These are phyloP conservation scores for Microcos paniculata DNA, from an alignment of 345 rosid species.

Conservation along the genomic window DNA sequence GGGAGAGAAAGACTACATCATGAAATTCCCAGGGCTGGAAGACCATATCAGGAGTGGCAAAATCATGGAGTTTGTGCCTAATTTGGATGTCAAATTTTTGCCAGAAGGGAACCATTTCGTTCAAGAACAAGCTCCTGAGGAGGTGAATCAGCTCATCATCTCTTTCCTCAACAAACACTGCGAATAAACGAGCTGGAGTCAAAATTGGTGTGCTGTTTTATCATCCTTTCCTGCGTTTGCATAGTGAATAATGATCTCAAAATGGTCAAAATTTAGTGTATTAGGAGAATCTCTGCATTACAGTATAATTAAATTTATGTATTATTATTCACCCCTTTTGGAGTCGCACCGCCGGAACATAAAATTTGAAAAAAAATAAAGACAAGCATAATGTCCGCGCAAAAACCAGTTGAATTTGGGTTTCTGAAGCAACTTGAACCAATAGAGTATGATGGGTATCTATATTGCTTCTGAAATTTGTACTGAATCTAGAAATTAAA, in stretches of 20 bases:
- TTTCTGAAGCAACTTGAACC: no score
- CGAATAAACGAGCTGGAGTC: not conserved
- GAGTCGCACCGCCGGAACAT: no score
- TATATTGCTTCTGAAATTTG: not conserved
- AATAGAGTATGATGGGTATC: not conserved
- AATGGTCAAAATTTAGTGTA: not conserved
- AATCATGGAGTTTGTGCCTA: conserved; percentile 3
- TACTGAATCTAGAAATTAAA: no score
- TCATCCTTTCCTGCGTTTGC: not conserved
- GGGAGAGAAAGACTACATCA: not conserved
- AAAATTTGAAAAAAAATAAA: not conserved
- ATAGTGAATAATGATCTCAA: not conserved
- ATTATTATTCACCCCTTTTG: not conserved
- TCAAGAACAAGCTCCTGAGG: conserved; percentile 15
- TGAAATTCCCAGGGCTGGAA: conserved; percentile 7
- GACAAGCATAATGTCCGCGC: no score
- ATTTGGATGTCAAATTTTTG: not conserved
- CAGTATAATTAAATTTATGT: not conserved
- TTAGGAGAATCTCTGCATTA: not conserved
- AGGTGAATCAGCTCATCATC: conserved; percentile 1
- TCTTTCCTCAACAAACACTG: conserved; percentile 2
- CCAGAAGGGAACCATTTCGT: conserved; percentile 5
- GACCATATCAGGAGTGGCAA: not conserved
- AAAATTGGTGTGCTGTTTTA: not conserved
- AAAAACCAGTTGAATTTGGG: no score